phyloP scores from a whole-genome alignment of 192 early-diverging fungal species.

The Coemansia guatemalensis region DNA sequence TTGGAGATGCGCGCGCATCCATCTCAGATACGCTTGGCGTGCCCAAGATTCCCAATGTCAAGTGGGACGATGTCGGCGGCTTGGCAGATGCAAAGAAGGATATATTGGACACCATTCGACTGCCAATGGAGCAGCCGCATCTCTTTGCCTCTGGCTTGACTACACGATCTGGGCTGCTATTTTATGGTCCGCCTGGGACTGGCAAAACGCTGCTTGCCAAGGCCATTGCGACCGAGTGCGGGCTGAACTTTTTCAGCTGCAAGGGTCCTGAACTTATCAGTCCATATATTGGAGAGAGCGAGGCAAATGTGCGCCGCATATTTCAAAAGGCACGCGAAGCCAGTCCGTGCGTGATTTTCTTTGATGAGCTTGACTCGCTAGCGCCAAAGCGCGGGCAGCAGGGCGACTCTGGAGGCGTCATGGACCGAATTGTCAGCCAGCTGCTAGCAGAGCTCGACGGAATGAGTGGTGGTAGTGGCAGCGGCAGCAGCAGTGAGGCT shows the following conservation, averaged over 20 bases:
- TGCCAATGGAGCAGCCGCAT: constrained; percentile 94
- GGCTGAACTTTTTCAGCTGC: constrained; percentile 97
- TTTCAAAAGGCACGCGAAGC: constrained; percentile 97
- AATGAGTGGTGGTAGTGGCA: constrained; percentile 61
- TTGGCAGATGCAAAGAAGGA: constrained; percentile 88
- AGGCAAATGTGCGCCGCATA: constrained; percentile 93
- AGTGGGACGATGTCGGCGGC: constrained; percentile 98
- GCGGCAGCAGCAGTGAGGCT: constrained; percentile 16
- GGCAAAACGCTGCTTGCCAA: constrained; percentile 99
- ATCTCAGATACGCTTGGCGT: constrained; percentile 94
- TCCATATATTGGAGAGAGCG: constrained; percentile 99
- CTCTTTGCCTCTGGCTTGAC: constrained; percentile 94
- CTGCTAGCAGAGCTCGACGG: constrained; percentile 96
- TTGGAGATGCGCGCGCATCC: constrained; percentile 73
- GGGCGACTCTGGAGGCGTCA: constrained; percentile 97
- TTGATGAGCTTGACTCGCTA: constrained; percentile 98
- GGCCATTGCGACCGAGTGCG: constrained; percentile 96
- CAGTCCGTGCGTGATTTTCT: constrained; percentile 97
- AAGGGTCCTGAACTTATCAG: constrained; percentile 99
- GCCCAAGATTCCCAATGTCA: constrained; percentile 97
- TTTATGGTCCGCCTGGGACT: constrained; percentile 98
- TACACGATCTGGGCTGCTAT: constrained; percentile 88
- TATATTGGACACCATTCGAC: constrained; percentile 94
- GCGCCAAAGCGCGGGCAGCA: constrained; percentile 98
- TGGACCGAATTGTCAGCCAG: constrained; percentile 99